Evolutionary conservation across 768 basidiomycete species (phyloP).

Genomic region (Amanita brunnescens): DNA sequence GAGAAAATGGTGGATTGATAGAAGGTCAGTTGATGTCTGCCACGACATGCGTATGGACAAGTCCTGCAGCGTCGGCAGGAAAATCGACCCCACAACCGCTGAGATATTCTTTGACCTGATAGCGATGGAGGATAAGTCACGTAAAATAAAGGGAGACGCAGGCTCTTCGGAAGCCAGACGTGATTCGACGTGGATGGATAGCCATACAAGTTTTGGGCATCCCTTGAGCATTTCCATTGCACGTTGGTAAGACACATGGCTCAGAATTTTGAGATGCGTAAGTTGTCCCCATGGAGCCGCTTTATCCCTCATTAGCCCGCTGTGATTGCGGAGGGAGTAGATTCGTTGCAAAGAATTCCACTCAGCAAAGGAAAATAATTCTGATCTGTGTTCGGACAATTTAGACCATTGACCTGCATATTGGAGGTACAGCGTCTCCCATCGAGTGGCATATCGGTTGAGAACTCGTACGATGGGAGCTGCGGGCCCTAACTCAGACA

Average conservation of each 20-base stretch:
- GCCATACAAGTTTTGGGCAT: background rate
- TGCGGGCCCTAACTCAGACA: background rate
- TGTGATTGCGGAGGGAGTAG: background rate
- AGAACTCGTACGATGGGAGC: background rate
- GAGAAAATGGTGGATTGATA: background rate
- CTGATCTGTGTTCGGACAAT: background rate
- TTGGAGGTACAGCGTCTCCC: background rate
- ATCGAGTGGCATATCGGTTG: background rate
- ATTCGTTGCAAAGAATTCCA: background rate
- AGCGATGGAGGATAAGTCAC: background rate
- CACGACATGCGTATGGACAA: background rate
- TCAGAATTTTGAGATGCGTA: background rate
- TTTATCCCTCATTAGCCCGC: background rate
- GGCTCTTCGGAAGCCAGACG: background rate
- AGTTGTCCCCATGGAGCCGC: background rate
- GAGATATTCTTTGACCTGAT: background rate
- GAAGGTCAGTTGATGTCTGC: background rate
- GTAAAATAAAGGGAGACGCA: background rate
- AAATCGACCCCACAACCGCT: background rate
- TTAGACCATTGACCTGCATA: background rate
- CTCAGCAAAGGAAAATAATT: background rate
- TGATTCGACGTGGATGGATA: background rate
- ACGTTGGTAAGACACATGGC: background rate
- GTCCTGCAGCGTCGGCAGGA: background rate
- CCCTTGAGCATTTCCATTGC: background rate